Conservation (phyloP, 2,329 filamentous ascomycete genomes). For the Colletotrichum falcatum region DNA sequence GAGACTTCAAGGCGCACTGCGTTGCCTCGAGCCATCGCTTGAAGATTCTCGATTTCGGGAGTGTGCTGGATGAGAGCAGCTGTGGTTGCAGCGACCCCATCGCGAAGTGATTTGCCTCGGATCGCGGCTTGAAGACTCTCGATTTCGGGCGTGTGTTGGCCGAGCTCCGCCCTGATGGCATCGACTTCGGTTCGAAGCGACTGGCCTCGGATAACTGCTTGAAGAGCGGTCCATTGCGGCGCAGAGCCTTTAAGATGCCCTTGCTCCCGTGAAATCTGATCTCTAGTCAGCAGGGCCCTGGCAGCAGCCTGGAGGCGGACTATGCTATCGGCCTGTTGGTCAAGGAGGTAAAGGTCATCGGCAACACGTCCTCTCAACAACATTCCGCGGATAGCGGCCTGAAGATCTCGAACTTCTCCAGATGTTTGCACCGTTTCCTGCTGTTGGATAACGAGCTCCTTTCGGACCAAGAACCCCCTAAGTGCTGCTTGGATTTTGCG, state of each 20-base stretch:
- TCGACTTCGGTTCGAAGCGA: constrained; percentile 59
- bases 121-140: constrained; percentile 62
- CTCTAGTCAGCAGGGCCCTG: constrained; percentile 71
- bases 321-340: constrained; percentile 62
- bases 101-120: constrained; percentile 63
- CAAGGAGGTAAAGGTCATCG: constrained; percentile 64
- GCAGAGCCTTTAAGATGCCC: constrained; percentile 63
- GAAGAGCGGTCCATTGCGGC: constrained; percentile 63
- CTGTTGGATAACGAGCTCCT: constrained; percentile 66
- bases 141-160: constrained; percentile 56
- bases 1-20: constrained; percentile 58
- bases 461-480: constrained; percentile 74
- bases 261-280: constrained; percentile 63
- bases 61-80: constrained; percentile 61
- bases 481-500: constrained; percentile 74
- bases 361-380: constrained; percentile 69
- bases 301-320: constrained; percentile 73
- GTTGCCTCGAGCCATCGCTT: constrained; percentile 61
- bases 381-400: constrained; percentile 76
- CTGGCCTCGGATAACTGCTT: constrained; percentile 61
- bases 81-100: constrained; percentile 57
- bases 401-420: constrained; percentile 68
- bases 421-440: constrained; percentile 65
- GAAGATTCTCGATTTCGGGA: constrained; percentile 49
- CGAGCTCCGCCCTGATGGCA: constrained; percentile 61